These are phyloP conservation scores for Syzygium syzygioides DNA, from an alignment of 441 rosid genomes.

Conservation along the genomic window DNA sequence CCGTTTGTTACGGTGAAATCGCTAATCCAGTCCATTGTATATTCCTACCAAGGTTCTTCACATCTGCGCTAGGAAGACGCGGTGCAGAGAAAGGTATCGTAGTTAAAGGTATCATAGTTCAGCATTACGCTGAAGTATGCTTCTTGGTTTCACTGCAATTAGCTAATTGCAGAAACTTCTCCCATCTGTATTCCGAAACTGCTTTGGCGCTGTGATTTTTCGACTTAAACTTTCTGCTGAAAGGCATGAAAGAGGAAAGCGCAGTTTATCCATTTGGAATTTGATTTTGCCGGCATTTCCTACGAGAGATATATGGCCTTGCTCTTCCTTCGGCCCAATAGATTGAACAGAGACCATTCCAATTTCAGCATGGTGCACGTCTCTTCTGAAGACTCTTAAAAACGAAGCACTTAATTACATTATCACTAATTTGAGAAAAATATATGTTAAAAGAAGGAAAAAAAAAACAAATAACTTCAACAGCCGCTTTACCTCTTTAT, in stretches of 20 bases:
- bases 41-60: background rate
- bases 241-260: background rate
- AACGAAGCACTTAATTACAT: background rate
- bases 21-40: background rate
- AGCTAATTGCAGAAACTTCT: background rate
- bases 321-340: background rate
- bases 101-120: background rate
- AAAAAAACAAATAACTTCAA: background rate
- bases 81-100: background rate
- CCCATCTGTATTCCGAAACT: background rate
- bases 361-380: background rate
- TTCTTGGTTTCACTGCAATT: background rate
- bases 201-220: background rate
- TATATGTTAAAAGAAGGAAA: background rate
- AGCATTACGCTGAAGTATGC: background rate
- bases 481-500: background rate
- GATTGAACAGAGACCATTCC: background rate
- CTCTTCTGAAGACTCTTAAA: background rate
- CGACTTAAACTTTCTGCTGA: background rate
- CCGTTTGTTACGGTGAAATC: background rate
- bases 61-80: background rate
- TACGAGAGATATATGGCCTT: background rate
- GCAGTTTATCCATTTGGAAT: background rate
- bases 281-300: too few species aligned
- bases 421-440: background rate